Evolutionary conservation across 2,329 filamentous ascomycete species (phyloP), one percentile per base, ranked within the genome.

Genomic region (Pseudogymnoascus destructans): DNA sequence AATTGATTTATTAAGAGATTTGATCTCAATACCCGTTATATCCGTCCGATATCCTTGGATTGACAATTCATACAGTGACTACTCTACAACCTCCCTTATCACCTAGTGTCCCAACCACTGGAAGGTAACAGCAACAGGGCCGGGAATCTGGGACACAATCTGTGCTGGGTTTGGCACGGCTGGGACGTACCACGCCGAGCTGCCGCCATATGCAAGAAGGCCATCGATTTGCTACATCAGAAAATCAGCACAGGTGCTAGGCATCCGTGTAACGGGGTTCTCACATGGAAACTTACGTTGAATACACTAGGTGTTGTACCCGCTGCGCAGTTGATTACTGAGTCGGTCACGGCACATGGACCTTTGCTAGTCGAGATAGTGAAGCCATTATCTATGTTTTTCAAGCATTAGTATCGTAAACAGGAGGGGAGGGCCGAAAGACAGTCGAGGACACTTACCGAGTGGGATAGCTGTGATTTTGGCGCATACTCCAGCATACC

Each of bases 201-300:
- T 57, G 15, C 61, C 62, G 25, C 60, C 35, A 13, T 59, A 49
- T 11, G 55, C 57, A 40, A 62, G 57, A 30, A 30, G 19, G 11
- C 57, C 40, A 40, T 30, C 57, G 13, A 27, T 25, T n/a, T 27
- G 13, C 40, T 40, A 3, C 9, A 38, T 19, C 35, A 19, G 15
- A 38, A 21, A 38, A 10, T 38, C 8, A 38, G 15, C 3, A 38
- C 15, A 38, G 15, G 21, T 4, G 5, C 13, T n/a, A 15, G 13
- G 17, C 4, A 57, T 8, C 7, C 10, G 21, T 21, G 10, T 25
- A n/a, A 27, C 19, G 11, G 11, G 30, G 13, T 19, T 36, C n/a
- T 17, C 27, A 64, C 77, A 77, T 1, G 75, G 74, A 25, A 52
- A 25, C 42, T 7, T 38, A 38, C 35, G 35, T 38, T 17, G 15